phyloP scores from a whole-genome alignment of 352 stramenopile species.

The Globisporangium radiosum region DNA sequence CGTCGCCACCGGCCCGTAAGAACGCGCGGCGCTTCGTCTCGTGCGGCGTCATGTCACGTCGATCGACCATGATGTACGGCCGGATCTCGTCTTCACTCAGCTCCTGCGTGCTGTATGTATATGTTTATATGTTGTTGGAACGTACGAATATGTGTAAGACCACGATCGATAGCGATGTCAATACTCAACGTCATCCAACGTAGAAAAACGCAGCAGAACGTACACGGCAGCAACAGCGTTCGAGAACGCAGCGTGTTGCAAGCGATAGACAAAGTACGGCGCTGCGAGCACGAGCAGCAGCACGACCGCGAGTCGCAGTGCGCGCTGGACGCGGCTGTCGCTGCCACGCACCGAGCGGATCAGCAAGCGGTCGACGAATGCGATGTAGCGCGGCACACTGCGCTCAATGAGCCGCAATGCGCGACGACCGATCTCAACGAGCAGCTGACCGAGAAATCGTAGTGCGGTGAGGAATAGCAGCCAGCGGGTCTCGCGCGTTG shows the following conservation, averaged over 20 bases:
- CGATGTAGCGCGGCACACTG: constrained; percentile 39
- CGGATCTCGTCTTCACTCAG: constrained; percentile 53
- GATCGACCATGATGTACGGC: constrained; percentile 58
- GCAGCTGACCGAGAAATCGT: constrained; percentile 37
- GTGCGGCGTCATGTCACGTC: constrained; percentile 10
- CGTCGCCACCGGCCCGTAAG: constrained; percentile 39
- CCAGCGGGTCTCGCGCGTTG: constrained; percentile 25
- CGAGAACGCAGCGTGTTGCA: constrained; percentile 22
- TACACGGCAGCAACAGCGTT: constrained; percentile 10
- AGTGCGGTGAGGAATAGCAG: constrained; percentile 31
- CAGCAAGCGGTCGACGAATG: constrained; percentile 41
- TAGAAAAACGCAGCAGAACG: neutral
- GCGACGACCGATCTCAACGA: constrained; percentile 41
- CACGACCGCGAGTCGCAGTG: constrained; percentile 31
- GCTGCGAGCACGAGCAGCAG: constrained; percentile 29
- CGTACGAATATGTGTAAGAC: neutral
- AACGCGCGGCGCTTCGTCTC: constrained; percentile 34
- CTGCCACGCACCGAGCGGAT: constrained; percentile 38
- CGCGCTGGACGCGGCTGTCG: constrained; percentile 22
- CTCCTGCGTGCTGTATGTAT: constrained; percentile 21
- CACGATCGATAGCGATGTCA: too few species aligned
- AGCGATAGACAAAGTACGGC: constrained; percentile 40
- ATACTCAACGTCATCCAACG: neutral
- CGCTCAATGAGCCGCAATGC: constrained; percentile 36
- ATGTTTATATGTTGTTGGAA: neutral